Evolutionary conservation across 2,329 filamentous ascomycete species (phyloP).

Genomic region (Hypoxylon sp.): DNA sequence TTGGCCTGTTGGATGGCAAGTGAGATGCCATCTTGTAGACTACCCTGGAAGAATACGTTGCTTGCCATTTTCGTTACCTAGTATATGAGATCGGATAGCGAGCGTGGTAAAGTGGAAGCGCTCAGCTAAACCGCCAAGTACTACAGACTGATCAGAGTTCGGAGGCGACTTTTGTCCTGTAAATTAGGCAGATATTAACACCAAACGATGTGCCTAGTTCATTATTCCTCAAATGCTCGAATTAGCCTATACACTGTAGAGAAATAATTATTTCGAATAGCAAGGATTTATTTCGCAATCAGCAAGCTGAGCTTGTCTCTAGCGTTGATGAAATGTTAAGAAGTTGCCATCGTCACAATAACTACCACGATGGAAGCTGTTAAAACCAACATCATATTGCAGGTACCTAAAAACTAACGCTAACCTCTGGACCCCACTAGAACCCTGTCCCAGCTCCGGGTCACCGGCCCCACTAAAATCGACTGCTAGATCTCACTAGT

Average conservation of each 20-base stretch:
- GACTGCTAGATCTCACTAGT: slow-evolving; percentile 28
- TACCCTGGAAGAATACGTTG: slow-evolving; percentile 85
- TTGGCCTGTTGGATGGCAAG: slow-evolving; percentile 82
- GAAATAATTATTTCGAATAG: background rate
- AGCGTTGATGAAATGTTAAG: background rate
- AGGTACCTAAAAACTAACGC: slow-evolving; percentile 17
- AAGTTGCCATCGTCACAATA: background rate
- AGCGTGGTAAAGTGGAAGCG: background rate
- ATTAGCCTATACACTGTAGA: background rate
- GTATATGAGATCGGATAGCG: background rate
- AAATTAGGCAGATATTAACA: background rate
- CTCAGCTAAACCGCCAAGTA: background rate
- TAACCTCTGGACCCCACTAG: background rate
- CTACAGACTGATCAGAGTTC: background rate
- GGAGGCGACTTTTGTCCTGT: background rate
- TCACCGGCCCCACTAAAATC: slow-evolving; percentile 15
- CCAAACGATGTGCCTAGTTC: background rate
- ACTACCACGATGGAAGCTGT: slow-evolving; percentile 5
- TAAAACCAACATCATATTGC: slow-evolving; percentile 13
- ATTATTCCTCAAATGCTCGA: background rate
- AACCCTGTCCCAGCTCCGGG: slow-evolving; percentile 12
- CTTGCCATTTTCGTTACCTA: slow-evolving; percentile 12
- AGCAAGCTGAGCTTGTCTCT: background rate
- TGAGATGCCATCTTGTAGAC: slow-evolving; percentile 84
- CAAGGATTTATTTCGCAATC: background rate